phyloP scores from a whole-genome alignment of 805 yeast species.

The Candida xyloterini region DNA sequence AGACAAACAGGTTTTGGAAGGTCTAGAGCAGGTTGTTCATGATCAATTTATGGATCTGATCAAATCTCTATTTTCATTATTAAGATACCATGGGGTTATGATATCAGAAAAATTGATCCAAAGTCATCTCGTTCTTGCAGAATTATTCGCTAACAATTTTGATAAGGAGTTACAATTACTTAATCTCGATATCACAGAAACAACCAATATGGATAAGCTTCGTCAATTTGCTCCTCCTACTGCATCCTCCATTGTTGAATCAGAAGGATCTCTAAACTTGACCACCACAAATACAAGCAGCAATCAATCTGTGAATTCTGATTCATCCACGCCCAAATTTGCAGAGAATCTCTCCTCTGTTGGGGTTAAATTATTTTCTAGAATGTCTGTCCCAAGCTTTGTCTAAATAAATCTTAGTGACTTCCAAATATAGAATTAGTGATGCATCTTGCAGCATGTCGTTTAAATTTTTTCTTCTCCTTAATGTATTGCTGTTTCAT shows the following conservation, averaged over 20 bases:
- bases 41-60: slow-evolving; percentile 68
- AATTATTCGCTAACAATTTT: slow-evolving; percentile 65
- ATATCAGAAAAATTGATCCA: slow-evolving; percentile 53
- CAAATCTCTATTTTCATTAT: slow-evolving; percentile 58
- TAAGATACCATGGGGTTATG: slow-evolving; percentile 64
- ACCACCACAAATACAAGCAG: slow-evolving; percentile 12
- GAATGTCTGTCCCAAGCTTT: neutral
- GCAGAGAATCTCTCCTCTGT: slow-evolving; percentile 12
- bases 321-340: slow-evolving; percentile 16
- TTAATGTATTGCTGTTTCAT: neutral
- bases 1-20: slow-evolving; percentile 28
- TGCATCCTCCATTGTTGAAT: neutral
- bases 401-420: slow-evolving; percentile 2
- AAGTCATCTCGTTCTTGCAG: slow-evolving; percentile 66
- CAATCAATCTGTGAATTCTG: slow-evolving; percentile 19
- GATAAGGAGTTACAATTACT: slow-evolving; percentile 53
- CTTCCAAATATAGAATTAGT: neutral
- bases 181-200: slow-evolving; percentile 30
- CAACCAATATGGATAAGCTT: slow-evolving; percentile 15
- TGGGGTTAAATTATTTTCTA: slow-evolving; percentile 6
- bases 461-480: neutral
- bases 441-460: neutral
- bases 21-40: slow-evolving; percentile 30
- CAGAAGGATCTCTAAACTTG: slow-evolving; percentile 1
- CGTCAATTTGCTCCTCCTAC: neutral